These are phyloP conservation scores for Effrenium voratum DNA, from an alignment of 73 alveolate species.

Conservation along the genomic window DNA sequence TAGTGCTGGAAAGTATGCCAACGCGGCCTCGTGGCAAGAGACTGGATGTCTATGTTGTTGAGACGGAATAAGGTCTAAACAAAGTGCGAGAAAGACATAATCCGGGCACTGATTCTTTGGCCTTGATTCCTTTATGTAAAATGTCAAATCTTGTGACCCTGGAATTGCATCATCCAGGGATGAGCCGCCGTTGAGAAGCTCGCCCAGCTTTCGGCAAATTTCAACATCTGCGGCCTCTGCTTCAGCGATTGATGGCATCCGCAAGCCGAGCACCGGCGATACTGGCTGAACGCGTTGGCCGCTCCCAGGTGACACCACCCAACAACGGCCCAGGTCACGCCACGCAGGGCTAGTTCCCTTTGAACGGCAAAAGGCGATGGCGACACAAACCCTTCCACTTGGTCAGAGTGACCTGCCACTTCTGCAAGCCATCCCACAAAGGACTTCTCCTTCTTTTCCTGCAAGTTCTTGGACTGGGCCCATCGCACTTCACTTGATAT, in stretches of 20 bases:
- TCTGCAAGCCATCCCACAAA: neutral
- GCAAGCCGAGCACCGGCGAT: neutral
- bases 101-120: too few relatives aligned
- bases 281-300: neutral
- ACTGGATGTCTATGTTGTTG: too few relatives aligned
- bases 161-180: neutral
- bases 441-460: conserved; percentile 17
- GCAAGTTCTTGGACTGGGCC: neutral
- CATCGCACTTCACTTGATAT: neutral
- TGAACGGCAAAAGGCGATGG: neutral
- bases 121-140: too few relatives aligned
- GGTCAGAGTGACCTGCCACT: neutral
- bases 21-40: too few relatives aligned
- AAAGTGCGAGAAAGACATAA: too few relatives aligned
- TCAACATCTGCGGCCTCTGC: neutral
- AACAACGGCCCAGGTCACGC: neutral
- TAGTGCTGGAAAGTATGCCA: too few relatives aligned
- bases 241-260: neutral
- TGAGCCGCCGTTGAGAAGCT: neutral
- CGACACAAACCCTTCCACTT: neutral
- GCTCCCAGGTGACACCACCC: conserved; percentile 9
- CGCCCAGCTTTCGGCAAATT: neutral
- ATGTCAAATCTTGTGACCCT: too few relatives aligned
- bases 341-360: neutral
- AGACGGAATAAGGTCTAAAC: too few relatives aligned